Evolutionary conservation across 176 grass and related monocot species (phyloP), one percentile per base, ranked within the genome.

Genomic region (sorghum (Sorghum bicolor)): DNA sequence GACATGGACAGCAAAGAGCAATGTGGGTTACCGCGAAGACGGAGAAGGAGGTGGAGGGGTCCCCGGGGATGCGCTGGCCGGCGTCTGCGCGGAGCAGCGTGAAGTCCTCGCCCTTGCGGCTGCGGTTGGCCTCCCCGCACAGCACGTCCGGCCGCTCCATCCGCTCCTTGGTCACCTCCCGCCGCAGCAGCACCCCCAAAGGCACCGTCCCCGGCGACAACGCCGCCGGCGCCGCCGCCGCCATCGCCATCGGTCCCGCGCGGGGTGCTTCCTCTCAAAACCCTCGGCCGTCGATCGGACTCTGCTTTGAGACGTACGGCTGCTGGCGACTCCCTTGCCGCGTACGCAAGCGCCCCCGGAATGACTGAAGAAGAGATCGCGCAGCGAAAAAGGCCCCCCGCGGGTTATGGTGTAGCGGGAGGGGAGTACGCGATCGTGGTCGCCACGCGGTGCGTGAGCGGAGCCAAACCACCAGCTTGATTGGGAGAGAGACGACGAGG

Each of bases 31-130:
- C 96, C 83, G 91, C 91, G 83, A 99, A 99, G 79, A 99, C 97
- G 11, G 97, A 90, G 84, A 99, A 99, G 81, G 97, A 87, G 50
- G 97, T 88, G 73, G 86, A 89, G 0, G 89, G 89, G 75, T 96
- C 89, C 90, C 91, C 89, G 37, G 88, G 66, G 24, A 96, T 84
- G 64, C 97, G 91, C 36, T 92, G 73, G 40, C 83, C 76, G 30
- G 85, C 91, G 40, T 89, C 75, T 48, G 81, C 70, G 66, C 88
- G 87, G 50, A 99, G 84, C 48, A 99, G 64, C 48, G 97, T 96
- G 86, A 96, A 86, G 82, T 99, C 93, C 87, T 99, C 97, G 64
- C 96, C 93, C 80, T 99, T 99, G 88, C 92, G 91, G 83, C 83
- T 86, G 65, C 89, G 93, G 64, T 17, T 86, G 26, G 97, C 97